Conservation (phyloP, 805 yeast species). For the Lipomyces orientalis region DNA sequence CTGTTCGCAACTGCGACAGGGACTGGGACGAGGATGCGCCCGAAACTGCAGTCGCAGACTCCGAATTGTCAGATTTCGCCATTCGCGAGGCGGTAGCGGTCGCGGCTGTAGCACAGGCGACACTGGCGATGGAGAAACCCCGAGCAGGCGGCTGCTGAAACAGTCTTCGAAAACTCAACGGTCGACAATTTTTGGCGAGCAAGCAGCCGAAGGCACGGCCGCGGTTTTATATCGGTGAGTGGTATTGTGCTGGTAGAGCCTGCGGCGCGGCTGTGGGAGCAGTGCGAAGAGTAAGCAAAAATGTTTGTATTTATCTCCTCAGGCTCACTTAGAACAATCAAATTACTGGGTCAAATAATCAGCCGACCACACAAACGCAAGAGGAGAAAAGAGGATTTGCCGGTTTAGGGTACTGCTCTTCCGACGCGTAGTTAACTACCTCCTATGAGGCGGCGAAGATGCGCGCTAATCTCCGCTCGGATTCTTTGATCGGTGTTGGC, state of each 20-base stretch:
- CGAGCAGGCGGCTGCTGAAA: background rate
- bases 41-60: background rate
- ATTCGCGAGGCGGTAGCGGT: conserved; percentile 1
- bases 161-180: background rate
- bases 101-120: conserved; percentile 1
- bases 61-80: background rate
- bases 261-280: too few relatives aligned
- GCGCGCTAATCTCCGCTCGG: background rate
- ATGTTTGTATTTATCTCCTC: background rate
- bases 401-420: too few relatives aligned
- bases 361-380: background rate
- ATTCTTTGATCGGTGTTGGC: background rate
- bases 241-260: background rate
- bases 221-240: background rate
- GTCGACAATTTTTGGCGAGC: conserved; percentile 6
- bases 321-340: background rate
- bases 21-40: background rate
- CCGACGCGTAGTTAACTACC: too few relatives aligned
- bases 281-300: background rate
- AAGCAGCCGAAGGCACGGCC: background rate
- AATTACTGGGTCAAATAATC: background rate
- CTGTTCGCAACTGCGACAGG: background rate
- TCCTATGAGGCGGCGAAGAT: too few relatives aligned
- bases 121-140: conserved; percentile 4
- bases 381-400: background rate